Evolutionary conservation across 306 rosid genomes (phyloP).

Genomic region (Fagus sylvatica): DNA sequence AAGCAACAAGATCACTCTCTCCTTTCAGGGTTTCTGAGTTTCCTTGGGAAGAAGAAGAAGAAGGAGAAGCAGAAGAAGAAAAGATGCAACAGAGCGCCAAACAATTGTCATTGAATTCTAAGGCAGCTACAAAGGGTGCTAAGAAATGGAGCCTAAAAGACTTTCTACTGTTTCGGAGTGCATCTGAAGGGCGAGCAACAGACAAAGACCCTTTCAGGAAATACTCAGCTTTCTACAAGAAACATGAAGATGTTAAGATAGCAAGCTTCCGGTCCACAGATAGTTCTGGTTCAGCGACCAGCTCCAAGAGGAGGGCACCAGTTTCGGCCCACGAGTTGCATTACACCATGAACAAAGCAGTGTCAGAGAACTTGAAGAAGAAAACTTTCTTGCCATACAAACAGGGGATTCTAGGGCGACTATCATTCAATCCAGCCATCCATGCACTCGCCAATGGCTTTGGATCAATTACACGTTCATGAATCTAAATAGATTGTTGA

Average conservation of each 20-base stretch:
- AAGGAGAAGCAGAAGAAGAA: constrained; percentile 34
- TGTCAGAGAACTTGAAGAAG: constrained; percentile 72
- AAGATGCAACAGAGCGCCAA: constrained; percentile 17
- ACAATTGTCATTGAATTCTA: constrained; percentile 11
- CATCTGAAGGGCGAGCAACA: constrained; percentile 81
- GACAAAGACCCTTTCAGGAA: constrained; percentile 63
- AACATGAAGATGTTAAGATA: constrained; percentile 36
- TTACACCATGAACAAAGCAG: constrained; percentile 69
- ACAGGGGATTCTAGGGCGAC: constrained; percentile 75
- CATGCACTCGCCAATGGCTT: constrained; percentile 51
- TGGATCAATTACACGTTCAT: constrained; percentile 41
- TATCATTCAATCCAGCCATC: constrained; percentile 52
- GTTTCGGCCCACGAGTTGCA: constrained; percentile 77
- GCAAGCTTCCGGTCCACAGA: constrained; percentile 51
- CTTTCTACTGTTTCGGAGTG: constrained; percentile 78
- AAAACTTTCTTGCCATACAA: constrained; percentile 88
- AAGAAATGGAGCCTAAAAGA: constrained; percentile 81
- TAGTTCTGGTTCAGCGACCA: constrained; percentile 8
- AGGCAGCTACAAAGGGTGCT: constrained; percentile 37
- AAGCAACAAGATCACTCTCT: constrained; percentile 66
- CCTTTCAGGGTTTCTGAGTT: constrained; percentile 54
- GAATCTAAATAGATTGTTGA: background rate
- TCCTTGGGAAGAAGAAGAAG: constrained; percentile 49
- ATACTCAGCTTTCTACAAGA: constrained; percentile 40
- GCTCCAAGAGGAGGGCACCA: constrained; percentile 35